Conservation (phyloP, 345 rosid species). For the Dipteronia sinensis region DNA sequence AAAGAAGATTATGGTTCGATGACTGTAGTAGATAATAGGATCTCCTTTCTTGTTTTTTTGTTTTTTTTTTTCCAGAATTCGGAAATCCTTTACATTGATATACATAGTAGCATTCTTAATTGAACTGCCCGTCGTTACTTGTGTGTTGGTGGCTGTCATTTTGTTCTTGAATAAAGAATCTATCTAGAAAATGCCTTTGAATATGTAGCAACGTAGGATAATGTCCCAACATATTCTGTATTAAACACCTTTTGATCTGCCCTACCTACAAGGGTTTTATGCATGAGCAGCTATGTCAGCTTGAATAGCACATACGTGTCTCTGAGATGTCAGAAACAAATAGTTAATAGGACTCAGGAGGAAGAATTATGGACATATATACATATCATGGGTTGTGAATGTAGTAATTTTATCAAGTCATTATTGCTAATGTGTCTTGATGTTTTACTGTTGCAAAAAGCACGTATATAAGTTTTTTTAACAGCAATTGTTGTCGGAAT, state of each 20-base stretch:
- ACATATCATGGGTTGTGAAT: background rate
- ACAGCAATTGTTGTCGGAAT: background rate
- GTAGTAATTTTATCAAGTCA: background rate
- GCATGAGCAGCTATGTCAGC: background rate
- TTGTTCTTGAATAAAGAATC: background rate
- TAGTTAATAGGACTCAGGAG: background rate
- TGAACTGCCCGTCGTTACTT: background rate
- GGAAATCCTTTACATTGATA: background rate
- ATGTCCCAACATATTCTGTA: background rate
- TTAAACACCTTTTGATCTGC: background rate
- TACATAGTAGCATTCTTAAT: background rate
- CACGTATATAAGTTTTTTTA: background rate
- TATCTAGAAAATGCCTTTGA: background rate
- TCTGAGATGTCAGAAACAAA: background rate
- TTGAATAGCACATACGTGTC: background rate
- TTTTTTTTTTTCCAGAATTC: background rate
- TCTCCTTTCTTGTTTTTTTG: too few relatives aligned
- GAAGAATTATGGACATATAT: background rate
- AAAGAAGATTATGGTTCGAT: background rate
- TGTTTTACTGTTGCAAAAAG: background rate
- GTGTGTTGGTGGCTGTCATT: too few relatives aligned
- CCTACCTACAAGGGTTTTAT: background rate
- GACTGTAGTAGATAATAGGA: background rate
- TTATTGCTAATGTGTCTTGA: background rate
- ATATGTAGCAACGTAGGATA: background rate